Evolutionary conservation across 305 asterid species (phyloP), one percentile per base, ranked within the genome.

Genomic region (Fraxinus xanthoxyloides): DNA sequence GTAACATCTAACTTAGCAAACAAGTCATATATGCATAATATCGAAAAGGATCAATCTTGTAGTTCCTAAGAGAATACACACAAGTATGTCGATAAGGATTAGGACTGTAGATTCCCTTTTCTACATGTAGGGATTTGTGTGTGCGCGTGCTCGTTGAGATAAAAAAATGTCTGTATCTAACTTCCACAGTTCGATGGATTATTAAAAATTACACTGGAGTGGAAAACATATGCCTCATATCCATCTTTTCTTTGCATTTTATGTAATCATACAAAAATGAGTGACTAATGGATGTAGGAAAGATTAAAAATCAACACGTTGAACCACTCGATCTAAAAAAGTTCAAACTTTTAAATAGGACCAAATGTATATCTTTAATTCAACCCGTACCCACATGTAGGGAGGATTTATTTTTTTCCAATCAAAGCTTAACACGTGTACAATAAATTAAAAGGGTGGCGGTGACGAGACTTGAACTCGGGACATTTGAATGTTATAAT

Each of bases 231-330:
- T 5, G 65, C 65, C n/a, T 54, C 28, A 21, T 59, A 23, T 61
- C 70, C 70, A 61, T 23, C 17, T 59, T 59, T 32, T 32, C 24
- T 70, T 70, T 13, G 46, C 4, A 31, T 69, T 9, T 84, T 77
- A 84, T 85, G 80, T 48, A 31, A 86, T 81, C 86, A 84, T 80
- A 86, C 83, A 67, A 88, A 83, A 88, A 85, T 82, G 83, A 77
- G 79, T 76, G 69, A 73, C 1, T 19, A 19, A 19, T 56, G 28
- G 28, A 56, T 56, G 67, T 56, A 56, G 28, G 28, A 56, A 56
- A 56, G 19, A 56, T 56, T 19, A 6, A 19, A 59, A 59, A 59
- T 8, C 69, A n/a, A 54, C 26, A 54, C 2, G 65, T 54, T 54
- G 65, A 54, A 54, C 2, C 0, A 54, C 24, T n/a, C 26, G 10